These are phyloP conservation scores for Cutaneotrichosporon sp. DNA, from an alignment of 1,284 basidiomycete genomes.

Conservation along the genomic window DNA sequence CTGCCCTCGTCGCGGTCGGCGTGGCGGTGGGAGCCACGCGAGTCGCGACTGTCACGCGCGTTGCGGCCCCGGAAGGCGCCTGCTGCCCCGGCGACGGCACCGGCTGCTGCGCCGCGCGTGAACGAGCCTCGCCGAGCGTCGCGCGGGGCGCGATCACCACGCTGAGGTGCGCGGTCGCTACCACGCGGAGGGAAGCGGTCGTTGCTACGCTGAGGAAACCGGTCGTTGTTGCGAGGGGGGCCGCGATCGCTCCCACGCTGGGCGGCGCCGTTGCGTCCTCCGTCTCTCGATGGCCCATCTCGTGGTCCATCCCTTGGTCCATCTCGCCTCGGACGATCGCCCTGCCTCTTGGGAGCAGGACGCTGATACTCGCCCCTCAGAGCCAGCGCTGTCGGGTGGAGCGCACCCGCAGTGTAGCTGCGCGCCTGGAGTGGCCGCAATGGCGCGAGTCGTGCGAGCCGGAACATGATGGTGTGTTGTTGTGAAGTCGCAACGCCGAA, in stretches of 20 bases:
- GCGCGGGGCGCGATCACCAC: not conserved
- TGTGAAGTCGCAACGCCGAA: not conserved
- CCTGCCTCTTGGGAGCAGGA: not conserved
- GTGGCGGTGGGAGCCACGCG: not conserved
- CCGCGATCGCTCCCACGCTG: no score
- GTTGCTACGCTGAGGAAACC: no score
- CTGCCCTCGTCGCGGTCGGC: not conserved
- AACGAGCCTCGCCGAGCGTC: not conserved
- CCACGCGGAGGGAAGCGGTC: no score
- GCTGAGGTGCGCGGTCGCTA: no score
- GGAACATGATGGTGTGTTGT: slow-evolving; percentile 3
- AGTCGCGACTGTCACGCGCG: not conserved
- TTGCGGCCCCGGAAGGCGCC: not conserved
- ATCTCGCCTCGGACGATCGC: not conserved
- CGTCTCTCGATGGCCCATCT: no score
- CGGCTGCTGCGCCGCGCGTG: not conserved
- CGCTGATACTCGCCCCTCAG: not conserved
- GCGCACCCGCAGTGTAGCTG: not conserved
- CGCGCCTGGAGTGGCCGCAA: not conserved
- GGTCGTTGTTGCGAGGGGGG: no score
- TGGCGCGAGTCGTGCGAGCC: not conserved
- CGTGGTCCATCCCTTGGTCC: no score
- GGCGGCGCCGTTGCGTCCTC: no score
- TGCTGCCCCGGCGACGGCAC: not conserved
- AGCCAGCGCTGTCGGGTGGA: not conserved